A percentile compares a stretch with the other conserved stretches of the same genome.
Evolutionary conservation across 1,284 basidiomycete genomes (phyloP).

Genomic region (Fomitopsis pinicola): DNA sequence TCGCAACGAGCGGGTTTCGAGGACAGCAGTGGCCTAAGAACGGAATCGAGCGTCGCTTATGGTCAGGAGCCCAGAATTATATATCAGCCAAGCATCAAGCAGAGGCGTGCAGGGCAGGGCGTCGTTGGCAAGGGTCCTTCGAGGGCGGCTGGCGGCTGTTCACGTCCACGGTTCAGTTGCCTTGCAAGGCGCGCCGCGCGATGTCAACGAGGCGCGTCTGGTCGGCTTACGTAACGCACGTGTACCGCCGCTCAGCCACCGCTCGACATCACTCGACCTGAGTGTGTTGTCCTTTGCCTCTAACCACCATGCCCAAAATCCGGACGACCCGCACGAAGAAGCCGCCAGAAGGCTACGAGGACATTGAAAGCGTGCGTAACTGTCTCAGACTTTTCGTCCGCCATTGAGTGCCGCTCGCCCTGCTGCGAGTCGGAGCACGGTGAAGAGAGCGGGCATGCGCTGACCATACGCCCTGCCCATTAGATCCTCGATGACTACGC

Average conservation of each 20-base stretch:
- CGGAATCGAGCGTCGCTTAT: not conserved
- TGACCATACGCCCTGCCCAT: not conserved
- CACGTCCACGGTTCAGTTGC: not conserved
- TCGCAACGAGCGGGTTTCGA: not conserved
- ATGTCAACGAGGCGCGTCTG: constrained; percentile 8
- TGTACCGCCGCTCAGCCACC: not conserved
- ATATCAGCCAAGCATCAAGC: not conserved
- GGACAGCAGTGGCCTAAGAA: not conserved
- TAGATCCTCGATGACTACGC: constrained; percentile 93
- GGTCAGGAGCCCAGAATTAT: not conserved
- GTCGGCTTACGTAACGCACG: constrained; percentile 8
- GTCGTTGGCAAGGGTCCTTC: not conserved
- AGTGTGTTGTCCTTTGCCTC: not conserved
- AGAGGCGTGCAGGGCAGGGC: not conserved
- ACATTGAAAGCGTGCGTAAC: constrained; percentile 73
- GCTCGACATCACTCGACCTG: not conserved
- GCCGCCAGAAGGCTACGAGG: constrained; percentile 97
- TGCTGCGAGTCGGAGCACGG: not conserved
- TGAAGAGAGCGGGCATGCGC: not conserved
- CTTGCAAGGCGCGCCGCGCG: constrained; percentile 1
- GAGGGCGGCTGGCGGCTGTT: not conserved
- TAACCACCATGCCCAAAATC: constrained; percentile 84
- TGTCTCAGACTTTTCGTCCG: not conserved
- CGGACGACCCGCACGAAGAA: constrained; percentile 91
- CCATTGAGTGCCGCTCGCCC: not conserved